These are phyloP conservation scores for Salix arbutifolia DNA, from an alignment of 345 rosid species.

Conservation along the genomic window DNA sequence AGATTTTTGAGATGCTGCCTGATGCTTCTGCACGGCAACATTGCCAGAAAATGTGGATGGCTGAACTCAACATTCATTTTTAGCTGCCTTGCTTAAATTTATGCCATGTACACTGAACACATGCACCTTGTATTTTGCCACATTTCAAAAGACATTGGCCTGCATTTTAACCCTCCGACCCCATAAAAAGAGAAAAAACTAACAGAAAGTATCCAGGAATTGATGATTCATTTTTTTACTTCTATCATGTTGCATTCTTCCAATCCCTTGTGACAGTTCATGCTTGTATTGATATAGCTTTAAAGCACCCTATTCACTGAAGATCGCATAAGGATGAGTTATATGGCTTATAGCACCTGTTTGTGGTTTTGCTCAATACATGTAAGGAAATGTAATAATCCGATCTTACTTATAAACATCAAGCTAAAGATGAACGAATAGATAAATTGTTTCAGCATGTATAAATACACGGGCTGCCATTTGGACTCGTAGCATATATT, in stretches of 20 bases:
- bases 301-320: background rate
- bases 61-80: background rate
- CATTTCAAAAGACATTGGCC: background rate
- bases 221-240: background rate
- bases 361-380: background rate
- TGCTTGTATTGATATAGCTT: background rate
- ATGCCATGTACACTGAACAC: background rate
- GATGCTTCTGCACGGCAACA: background rate
- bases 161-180: background rate
- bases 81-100: background rate
- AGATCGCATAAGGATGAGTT: background rate
- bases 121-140: background rate
- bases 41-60: background rate
- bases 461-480: background rate
- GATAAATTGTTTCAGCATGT: background rate
- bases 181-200: background rate
- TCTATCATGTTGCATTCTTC: background rate
- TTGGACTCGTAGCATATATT: background rate
- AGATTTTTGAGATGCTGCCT: background rate
- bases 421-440: background rate
- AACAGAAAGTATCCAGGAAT: background rate
- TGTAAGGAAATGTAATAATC: background rate
- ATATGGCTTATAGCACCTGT: background rate
- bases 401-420: background rate
- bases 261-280: background rate